These are phyloP conservation scores for Russula olivacea DNA, from an alignment of 768 basidiomycete genomes.

Conservation along the genomic window DNA sequence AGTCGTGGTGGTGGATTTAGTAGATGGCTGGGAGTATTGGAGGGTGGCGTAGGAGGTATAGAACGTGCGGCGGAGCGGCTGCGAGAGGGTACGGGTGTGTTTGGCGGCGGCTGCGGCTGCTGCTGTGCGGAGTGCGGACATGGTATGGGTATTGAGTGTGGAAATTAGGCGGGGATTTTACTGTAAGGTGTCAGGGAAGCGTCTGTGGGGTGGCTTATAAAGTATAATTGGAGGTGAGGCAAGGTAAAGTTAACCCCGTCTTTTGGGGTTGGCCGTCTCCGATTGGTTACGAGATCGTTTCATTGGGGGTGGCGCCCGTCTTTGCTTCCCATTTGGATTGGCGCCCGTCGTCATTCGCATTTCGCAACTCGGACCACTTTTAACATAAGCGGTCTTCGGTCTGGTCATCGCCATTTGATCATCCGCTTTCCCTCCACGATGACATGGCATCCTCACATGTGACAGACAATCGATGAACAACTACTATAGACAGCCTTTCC, in stretches of 20 bases:
- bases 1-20: conserved; percentile 25
- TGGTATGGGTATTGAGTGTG: conserved; percentile 10
- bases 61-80: conserved; percentile 43
- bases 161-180: not conserved
- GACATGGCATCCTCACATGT: not conserved
- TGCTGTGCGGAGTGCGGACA: conserved; percentile 31
- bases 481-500: not conserved
- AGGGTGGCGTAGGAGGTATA: conserved; percentile 61
- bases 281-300: conserved; percentile 20
- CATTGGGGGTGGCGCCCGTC: not conserved
- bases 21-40: conserved; percentile 35
- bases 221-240: not conserved
- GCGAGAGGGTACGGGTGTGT: conserved; percentile 31
- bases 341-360: not conserved
- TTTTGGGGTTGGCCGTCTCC: not conserved
- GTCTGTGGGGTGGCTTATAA: not conserved
- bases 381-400: too few species aligned
- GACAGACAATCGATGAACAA: not conserved
- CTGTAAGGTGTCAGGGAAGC: too few species aligned
- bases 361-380: too few species aligned
- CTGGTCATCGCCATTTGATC: not conserved
- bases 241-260: not conserved
- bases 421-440: not conserved
- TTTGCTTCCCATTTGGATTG: not conserved
- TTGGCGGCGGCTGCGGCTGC: conserved; percentile 20